A percentile compares a stretch with the other conserved stretches of the same genome.
Conservation (phyloP, 2,329 filamentous ascomycete genomes). For the Corniculantispora saksenae region DNA sequence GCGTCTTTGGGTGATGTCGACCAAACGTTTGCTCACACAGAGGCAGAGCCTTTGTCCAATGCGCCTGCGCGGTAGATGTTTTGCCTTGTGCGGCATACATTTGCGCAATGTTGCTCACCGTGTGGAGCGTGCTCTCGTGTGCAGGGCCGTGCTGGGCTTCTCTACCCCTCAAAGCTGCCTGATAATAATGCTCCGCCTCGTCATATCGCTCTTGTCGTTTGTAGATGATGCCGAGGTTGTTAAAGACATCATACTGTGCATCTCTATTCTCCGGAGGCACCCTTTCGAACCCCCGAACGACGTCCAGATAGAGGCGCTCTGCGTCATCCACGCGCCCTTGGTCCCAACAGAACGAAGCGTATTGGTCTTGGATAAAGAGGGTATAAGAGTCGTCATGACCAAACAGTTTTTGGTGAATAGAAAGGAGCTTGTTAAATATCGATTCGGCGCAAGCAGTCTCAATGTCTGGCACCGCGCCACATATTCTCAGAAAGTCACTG, state of each 20-base stretch:
- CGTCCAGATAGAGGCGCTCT: background rate
- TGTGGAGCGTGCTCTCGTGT: slow-evolving; percentile 5
- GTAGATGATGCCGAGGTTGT: slow-evolving; percentile 2
- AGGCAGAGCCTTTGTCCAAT: background rate
- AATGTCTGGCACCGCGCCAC: background rate
- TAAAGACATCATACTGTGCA: slow-evolving; percentile 3
- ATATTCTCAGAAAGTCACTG: background rate
- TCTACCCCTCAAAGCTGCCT: slow-evolving; percentile 1
- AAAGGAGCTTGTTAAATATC: background rate
- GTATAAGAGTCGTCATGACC: slow-evolving; percentile 9
- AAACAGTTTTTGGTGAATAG: background rate
- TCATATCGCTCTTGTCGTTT: slow-evolving; percentile 4
- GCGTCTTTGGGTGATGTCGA: background rate
- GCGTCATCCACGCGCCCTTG: slow-evolving; percentile 3
- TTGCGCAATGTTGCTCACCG: slow-evolving; percentile 1
- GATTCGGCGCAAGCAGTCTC: background rate
- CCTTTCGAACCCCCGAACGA: background rate
- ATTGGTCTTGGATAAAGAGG: slow-evolving; percentile 3
- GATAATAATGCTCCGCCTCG: slow-evolving; percentile 1
- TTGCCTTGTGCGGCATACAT: slow-evolving; percentile 2
- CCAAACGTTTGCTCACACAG: slow-evolving; percentile 1
- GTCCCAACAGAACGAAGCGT: background rate
- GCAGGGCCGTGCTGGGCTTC: background rate
- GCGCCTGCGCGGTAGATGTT: background rate
- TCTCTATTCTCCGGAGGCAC: background rate